phyloP scores from a whole-genome alignment of 805 yeast genomes.

The Jamesozyma hellenica region DNA sequence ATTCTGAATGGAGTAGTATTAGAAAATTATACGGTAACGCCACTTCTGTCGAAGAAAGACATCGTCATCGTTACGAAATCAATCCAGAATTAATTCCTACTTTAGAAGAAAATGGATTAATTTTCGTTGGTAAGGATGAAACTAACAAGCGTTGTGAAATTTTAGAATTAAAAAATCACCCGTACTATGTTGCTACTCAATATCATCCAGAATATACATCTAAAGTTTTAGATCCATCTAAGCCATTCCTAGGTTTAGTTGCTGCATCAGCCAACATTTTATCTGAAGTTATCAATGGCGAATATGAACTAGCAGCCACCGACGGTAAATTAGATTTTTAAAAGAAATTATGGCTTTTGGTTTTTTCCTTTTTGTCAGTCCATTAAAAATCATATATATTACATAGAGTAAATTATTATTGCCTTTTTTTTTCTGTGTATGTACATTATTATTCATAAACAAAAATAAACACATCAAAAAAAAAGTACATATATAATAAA shows the following conservation, averaged over 20 bases:
- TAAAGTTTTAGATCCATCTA: constrained; percentile 91
- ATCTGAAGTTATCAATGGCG: constrained; percentile 46
- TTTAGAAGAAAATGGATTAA: constrained; percentile 71
- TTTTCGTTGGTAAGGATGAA: constrained; percentile 91
- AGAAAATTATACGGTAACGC: constrained; percentile 70
- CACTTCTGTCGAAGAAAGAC: constrained; percentile 75
- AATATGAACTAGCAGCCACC: constrained; percentile 11
- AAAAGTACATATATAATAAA: neutral
- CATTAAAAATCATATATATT: neutral
- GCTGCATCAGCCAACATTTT: constrained; percentile 88
- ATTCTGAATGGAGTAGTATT: constrained; percentile 57
- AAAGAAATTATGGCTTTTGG: neutral
- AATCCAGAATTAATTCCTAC: constrained; percentile 69
- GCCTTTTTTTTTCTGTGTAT: neutral
- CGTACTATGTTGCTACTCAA: constrained; percentile 90
- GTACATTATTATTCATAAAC: neutral
- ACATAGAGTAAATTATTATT: neutral
- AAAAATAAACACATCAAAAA: neutral
- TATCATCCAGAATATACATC: constrained; percentile 97
- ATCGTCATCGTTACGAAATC: constrained; percentile 96
- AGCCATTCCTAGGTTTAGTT: constrained; percentile 90
- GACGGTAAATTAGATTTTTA: constrained; percentile 9
- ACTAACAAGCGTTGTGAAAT: constrained; percentile 87
- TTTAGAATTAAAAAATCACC: constrained; percentile 75
- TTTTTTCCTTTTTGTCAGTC: neutral